A percentile compares a stretch with the other conserved stretches of the same genome.
Evolutionary conservation across 75 land plant species (phyloP).

Genomic region (Pseudotsuga menziesii): DNA sequence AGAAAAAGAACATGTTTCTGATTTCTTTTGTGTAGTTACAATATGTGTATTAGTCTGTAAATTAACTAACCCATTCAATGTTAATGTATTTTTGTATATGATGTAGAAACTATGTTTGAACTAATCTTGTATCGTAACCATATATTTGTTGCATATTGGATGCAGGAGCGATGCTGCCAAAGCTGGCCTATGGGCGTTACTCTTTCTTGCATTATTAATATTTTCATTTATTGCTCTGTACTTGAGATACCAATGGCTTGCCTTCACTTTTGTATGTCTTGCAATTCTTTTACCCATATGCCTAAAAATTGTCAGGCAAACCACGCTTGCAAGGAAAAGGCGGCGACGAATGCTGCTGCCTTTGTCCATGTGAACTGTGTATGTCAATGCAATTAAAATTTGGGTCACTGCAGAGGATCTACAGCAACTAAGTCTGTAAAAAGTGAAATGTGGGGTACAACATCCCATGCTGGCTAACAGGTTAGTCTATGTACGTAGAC

Average conservation of each 20-base stretch:
- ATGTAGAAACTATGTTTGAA: neutral
- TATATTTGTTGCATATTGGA: conserved; percentile 3
- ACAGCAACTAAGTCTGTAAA: neutral
- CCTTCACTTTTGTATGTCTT: conserved; percentile 1
- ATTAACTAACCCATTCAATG: too few relatives aligned
- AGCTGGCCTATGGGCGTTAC: conserved; percentile 15
- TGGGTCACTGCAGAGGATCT: conserved; percentile 3
- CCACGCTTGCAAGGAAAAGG: conserved; percentile 8
- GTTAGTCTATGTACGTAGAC: conserved; percentile 4
- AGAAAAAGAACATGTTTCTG: too few relatives aligned
- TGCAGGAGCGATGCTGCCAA: conserved; percentile 16
- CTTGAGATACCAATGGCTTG: conserved; percentile 1
- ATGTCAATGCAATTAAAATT: neutral
- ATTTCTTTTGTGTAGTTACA: too few relatives aligned
- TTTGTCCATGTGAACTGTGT: conserved; percentile 7
- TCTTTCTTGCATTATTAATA: conserved; percentile 7
- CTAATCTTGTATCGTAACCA: neutral
- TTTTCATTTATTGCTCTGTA: conserved; percentile 8
- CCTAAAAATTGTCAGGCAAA: conserved; percentile 8
- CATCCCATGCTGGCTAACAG: conserved; percentile 9
- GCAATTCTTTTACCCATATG: conserved; percentile 6
- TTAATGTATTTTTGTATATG: neutral
- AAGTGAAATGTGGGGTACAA: neutral
- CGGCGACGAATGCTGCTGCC: conserved; percentile 12
- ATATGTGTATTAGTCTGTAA: too few relatives aligned